Evolutionary conservation across 805 yeast species (phyloP).

Genomic region (Nakazawaea sp.): DNA sequence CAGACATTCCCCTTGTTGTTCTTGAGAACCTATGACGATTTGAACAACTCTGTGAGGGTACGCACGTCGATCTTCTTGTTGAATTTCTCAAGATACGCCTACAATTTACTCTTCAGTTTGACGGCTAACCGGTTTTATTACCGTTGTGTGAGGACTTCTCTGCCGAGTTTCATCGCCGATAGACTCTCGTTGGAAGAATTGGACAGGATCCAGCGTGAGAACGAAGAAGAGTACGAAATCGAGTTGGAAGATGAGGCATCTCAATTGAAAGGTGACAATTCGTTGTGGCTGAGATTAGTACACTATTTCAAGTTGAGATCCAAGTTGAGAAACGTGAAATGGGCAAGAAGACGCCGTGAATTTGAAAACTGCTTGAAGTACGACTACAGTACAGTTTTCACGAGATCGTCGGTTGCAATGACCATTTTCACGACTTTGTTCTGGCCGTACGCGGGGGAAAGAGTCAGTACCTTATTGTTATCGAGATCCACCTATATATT

Average conservation of each 20-base stretch:
- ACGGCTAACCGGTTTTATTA: constrained; percentile 28
- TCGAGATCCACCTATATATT: constrained; percentile 17
- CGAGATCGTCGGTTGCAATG: constrained; percentile 12
- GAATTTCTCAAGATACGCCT: constrained; percentile 11
- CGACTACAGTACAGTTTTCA: constrained; percentile 23
- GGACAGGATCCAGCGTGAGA: constrained; percentile 25
- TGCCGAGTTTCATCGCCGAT: constrained; percentile 29
- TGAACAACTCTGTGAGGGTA: constrained; percentile 1
- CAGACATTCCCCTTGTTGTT: constrained; percentile 18
- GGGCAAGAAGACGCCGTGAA: constrained; percentile 21
- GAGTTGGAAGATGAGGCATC: constrained; percentile 1
- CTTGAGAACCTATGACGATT: constrained; percentile 5
- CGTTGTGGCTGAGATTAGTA: constrained; percentile 2
- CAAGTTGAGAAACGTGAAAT: constrained; percentile 11
- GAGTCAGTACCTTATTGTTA: constrained; percentile 17
- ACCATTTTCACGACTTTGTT: constrained; percentile 20
- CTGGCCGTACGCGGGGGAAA: constrained; percentile 27
- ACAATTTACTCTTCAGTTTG: constrained; percentile 14
- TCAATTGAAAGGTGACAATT: not conserved
- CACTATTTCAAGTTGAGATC: constrained; percentile 2
- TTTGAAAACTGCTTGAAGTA: constrained; percentile 17
- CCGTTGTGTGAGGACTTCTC: constrained; percentile 23
- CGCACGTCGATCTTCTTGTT: constrained; percentile 1
- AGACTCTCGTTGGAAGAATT: constrained; percentile 23
- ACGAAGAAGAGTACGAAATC: constrained; percentile 17